phyloP scores from a whole-genome alignment of 495 filamentous ascomycete genomes.

The Penicillium canescens region DNA sequence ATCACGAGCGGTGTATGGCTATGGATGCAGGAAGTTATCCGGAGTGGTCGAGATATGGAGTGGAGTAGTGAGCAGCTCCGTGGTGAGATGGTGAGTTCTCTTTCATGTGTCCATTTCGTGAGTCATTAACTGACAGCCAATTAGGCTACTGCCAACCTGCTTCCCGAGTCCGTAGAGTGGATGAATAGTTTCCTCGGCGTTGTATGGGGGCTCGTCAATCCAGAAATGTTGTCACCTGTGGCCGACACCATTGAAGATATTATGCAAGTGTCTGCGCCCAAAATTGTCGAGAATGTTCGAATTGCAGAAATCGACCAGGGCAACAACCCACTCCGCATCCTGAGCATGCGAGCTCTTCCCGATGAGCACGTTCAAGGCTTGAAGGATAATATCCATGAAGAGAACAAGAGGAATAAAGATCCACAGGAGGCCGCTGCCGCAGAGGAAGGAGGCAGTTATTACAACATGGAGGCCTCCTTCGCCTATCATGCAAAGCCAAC shows the following conservation, averaged over 20 bases:
- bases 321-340: slow-evolving; percentile 81
- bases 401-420: slow-evolving; percentile 79
- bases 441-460: slow-evolving; percentile 89
- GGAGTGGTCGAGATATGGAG: slow-evolving; percentile 78
- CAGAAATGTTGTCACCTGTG: slow-evolving; percentile 82
- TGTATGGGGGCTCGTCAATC: slow-evolving; percentile 87
- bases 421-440: slow-evolving; percentile 85
- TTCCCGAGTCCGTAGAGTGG: slow-evolving; percentile 94
- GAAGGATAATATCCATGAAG: slow-evolving; percentile 73
- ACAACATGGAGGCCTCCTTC: slow-evolving; percentile 91
- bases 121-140: slow-evolving; percentile 16
- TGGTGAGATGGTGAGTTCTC: slow-evolving; percentile 67
- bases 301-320: slow-evolving; percentile 97
- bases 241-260: slow-evolving; percentile 83
- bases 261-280: slow-evolving; percentile 92
- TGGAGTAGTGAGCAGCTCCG: slow-evolving; percentile 86
- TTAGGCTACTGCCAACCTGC: slow-evolving; percentile 74
- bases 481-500: slow-evolving; percentile 87
- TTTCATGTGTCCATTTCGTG: not conserved
- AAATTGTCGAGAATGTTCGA: slow-evolving; percentile 87
- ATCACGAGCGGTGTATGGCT: slow-evolving; percentile 76
- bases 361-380: slow-evolving; percentile 77
- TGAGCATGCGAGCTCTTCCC: slow-evolving; percentile 87
- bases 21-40: slow-evolving; percentile 84
- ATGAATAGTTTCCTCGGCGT: slow-evolving; percentile 83